These are phyloP conservation scores for Dictyostelium purpureum DNA, from an alignment of 78 protist genomes.

Conservation along the genomic window DNA sequence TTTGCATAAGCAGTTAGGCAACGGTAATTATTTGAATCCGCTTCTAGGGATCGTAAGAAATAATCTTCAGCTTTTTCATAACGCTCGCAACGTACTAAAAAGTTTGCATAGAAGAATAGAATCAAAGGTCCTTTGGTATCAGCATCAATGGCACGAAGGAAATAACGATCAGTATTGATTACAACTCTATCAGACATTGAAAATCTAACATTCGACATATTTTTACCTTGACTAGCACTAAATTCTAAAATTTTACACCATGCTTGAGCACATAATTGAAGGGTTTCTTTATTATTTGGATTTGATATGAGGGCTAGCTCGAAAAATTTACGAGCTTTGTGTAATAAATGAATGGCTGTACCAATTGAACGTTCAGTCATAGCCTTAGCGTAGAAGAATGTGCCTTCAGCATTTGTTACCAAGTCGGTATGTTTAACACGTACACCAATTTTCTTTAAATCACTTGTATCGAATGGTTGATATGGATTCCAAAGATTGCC, in stretches of 20 bases:
- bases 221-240: conserved; percentile 38
- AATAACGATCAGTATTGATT: conserved; percentile 70
- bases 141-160: conserved; percentile 71
- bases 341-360: conserved; percentile 47
- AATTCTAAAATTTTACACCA: conserved; percentile 72
- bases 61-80: conserved; percentile 67
- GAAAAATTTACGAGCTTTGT: conserved; percentile 60
- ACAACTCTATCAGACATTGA: conserved; percentile 60
- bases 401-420: conserved; percentile 77
- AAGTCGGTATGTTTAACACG: conserved; percentile 78
- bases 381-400: conserved; percentile 78
- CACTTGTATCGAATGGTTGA: conserved; percentile 64
- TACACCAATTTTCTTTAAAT: conserved; percentile 76
- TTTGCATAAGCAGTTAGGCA: conserved; percentile 66
- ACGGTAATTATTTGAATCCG: conserved; percentile 62
- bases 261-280: conserved; percentile 67
- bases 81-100: conserved; percentile 70
- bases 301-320: conserved; percentile 62
- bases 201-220: conserved; percentile 70
- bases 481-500: conserved; percentile 38
- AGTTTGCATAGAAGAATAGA: conserved; percentile 70
- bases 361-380: conserved; percentile 47
- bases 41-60: conserved; percentile 50
- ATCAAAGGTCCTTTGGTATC: conserved; percentile 73
- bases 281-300: conserved; percentile 78